Conservation (phyloP, 306 rosid genomes). For the Sicyos edulis region DNA sequence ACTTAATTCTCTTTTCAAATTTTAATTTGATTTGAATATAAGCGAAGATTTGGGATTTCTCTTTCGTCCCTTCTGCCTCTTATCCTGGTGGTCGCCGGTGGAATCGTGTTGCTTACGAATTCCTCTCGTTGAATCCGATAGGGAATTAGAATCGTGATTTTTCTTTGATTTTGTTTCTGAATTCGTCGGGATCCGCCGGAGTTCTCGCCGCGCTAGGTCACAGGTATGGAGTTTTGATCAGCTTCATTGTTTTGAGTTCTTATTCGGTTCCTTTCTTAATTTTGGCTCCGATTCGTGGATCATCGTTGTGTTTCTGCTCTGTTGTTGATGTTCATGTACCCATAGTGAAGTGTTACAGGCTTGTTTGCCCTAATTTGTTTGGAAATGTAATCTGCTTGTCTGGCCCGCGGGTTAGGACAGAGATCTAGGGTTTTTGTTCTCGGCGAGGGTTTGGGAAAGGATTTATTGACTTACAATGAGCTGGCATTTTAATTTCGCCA, state of each 20-base stretch:
- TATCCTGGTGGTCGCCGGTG: conserved; percentile 29
- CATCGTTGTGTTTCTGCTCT: not conserved
- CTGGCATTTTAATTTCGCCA: not conserved
- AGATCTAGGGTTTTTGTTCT: conserved; percentile 14
- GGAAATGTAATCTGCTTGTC: not conserved
- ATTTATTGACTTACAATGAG: not conserved
- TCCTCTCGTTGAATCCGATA: not conserved
- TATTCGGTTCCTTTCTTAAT: not conserved
- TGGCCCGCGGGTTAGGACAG: not conserved
- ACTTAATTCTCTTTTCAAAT: not conserved
- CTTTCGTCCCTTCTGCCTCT: not conserved
- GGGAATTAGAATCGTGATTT: not conserved
- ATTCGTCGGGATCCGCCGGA: conserved; percentile 19
- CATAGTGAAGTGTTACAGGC: not conserved
- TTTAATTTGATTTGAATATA: not conserved
- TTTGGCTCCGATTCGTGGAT: not conserved
- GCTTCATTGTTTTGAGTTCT: not conserved
- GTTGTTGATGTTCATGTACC: not conserved
- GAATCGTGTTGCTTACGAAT: conserved; percentile 16
- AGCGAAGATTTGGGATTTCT: not conserved
- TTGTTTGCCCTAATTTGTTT: conserved; percentile 15
- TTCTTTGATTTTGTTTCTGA: conserved; percentile 18
- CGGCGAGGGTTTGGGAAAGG: not conserved
- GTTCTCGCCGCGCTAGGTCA: conserved; percentile 41
- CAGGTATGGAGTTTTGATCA: conserved; percentile 30